Conservation (phyloP, 352 stramenopile species). For the Phytophthora sp. region DNA sequence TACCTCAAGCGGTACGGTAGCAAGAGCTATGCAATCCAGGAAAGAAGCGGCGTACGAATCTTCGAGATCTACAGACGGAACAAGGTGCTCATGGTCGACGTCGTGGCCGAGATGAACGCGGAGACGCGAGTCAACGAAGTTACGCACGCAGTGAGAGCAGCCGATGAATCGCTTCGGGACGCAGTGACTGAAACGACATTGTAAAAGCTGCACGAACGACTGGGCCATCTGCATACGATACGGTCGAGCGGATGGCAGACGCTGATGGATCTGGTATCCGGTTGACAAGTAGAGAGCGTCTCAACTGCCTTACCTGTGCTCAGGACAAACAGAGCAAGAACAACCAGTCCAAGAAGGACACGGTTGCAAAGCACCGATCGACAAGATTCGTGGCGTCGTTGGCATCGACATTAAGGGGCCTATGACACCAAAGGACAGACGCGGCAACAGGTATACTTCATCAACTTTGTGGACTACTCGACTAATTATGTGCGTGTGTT, state of each 20-base stretch:
- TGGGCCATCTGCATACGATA: slow-evolving; percentile 10
- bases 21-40: background rate
- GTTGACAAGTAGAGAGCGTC: background rate
- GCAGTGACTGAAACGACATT: background rate
- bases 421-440: slow-evolving; percentile 6
- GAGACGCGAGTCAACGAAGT: background rate
- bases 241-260: slow-evolving; percentile 1
- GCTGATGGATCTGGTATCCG: background rate
- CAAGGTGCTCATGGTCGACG: slow-evolving; percentile 7
- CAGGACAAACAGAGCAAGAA: slow-evolving; percentile 10
- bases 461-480: slow-evolving; percentile 8
- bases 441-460: slow-evolving; percentile 16
- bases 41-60: background rate
- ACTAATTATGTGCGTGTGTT: background rate
- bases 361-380: background rate
- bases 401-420: slow-evolving; percentile 14
- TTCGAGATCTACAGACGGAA: background rate
- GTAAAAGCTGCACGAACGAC: background rate
- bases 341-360: slow-evolving; percentile 5
- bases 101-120: background rate
- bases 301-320: slow-evolving; percentile 6
- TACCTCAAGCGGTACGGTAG: background rate
- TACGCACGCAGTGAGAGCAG: background rate
- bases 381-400: slow-evolving; percentile 19
- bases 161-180: background rate